phyloP scores from a whole-genome alignment of 2,329 filamentous ascomycete genomes.

The Plectosphaerella sp. region DNA sequence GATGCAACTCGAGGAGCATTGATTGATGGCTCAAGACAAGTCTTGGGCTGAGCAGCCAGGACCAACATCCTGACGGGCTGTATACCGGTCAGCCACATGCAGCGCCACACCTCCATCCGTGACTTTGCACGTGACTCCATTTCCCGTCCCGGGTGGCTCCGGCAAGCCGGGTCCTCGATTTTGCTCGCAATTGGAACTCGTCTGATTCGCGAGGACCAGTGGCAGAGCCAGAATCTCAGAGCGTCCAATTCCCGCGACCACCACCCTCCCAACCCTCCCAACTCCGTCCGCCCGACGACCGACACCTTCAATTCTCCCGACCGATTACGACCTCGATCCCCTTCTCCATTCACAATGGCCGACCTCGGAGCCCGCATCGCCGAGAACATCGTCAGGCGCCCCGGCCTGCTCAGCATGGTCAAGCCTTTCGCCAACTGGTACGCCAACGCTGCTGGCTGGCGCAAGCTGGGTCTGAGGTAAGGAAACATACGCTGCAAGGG shows the following conservation, averaged over 20 bases:
- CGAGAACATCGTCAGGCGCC: conserved; percentile 62
- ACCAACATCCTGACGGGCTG: no score
- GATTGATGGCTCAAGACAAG: no score
- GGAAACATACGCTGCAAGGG: conserved; percentile 12
- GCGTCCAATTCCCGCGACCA: conserved; percentile 2
- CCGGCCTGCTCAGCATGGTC: conserved; percentile 78
- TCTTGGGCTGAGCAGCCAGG: no score
- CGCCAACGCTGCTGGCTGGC: conserved; percentile 82
- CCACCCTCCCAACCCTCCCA: background rate
- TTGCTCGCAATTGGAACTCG: conserved; percentile 8
- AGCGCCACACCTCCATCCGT: background rate
- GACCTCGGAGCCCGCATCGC: conserved; percentile 46
- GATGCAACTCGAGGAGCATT: no score
- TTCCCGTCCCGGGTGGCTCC: conserved; percentile 1
- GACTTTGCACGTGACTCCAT: background rate
- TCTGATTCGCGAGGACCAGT: conserved; percentile 7
- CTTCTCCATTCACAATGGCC: conserved; percentile 53
- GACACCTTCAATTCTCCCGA: background rate
- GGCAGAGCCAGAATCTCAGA: background rate
- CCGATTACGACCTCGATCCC: conserved; percentile 2
- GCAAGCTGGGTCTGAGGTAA: conserved; percentile 87
- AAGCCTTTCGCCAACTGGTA: conserved; percentile 87
- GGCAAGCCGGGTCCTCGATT: conserved; percentile 2
- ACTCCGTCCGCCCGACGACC: background rate
- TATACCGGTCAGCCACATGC: no score